Conservation (phyloP, 2,329 filamentous ascomycete species). For the Gaeumannomyces tritici region DNA sequence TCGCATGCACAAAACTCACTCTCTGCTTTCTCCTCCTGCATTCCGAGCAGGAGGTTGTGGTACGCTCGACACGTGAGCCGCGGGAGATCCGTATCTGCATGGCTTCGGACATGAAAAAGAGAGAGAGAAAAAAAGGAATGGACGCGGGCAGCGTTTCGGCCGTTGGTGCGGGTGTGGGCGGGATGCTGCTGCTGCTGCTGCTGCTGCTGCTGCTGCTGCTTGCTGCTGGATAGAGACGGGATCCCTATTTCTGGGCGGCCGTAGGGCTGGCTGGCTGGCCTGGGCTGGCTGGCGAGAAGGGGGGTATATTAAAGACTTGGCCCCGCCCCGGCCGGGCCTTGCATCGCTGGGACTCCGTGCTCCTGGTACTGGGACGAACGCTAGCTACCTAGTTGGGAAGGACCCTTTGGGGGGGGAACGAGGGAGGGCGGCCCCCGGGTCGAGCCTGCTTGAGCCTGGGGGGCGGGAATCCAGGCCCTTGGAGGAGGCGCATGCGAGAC, state of each 20-base stretch:
- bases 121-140: background rate
- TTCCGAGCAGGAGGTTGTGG: conserved; percentile 33
- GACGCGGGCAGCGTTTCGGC: background rate
- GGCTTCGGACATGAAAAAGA: conserved; percentile 16
- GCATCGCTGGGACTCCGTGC: background rate
- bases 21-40: conserved; percentile 39
- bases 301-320: background rate
- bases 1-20: conserved; percentile 18
- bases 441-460: no score
- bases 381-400: no score
- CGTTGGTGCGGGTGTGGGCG: background rate
- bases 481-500: background rate
- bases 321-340: background rate
- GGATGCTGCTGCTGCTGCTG: no score
- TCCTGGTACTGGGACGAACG: background rate
- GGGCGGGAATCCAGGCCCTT: background rate
- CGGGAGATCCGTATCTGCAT: conserved; percentile 17
- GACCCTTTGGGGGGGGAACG: no score
- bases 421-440: no score
- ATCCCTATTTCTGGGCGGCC: background rate
- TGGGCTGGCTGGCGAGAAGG: background rate
- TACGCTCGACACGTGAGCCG: conserved; percentile 14
- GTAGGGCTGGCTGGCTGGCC: background rate
- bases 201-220: no score
- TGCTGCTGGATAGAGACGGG: background rate